phyloP scores from a whole-genome alignment of 805 yeast species.

The Kodamaea leandrae region DNA sequence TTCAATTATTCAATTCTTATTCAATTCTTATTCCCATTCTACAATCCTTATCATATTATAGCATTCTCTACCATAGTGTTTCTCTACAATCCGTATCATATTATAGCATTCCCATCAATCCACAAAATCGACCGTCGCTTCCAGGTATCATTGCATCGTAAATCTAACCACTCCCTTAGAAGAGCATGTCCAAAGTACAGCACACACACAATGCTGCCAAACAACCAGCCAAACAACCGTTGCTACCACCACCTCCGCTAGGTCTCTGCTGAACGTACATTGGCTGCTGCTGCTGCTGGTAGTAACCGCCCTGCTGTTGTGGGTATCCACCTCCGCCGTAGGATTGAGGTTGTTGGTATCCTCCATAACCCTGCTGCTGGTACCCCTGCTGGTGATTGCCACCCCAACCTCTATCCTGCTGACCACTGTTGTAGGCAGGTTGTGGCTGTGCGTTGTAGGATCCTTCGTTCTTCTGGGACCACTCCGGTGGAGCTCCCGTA shows the following conservation, averaged over 20 bases:
- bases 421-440: slow-evolving; percentile 14
- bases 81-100: no score
- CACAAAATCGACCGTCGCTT: no score
- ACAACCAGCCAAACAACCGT: slow-evolving; percentile 37
- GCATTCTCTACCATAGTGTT: no score
- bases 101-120: no score
- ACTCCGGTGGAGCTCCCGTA: slow-evolving; percentile 28
- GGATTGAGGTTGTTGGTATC: slow-evolving; percentile 26
- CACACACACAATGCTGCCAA: slow-evolving; percentile 42
- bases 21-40: no score
- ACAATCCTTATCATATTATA: no score
- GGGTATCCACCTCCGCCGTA: slow-evolving; percentile 19
- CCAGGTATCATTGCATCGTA: no score
- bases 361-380: slow-evolving; percentile 17
- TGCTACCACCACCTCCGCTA: slow-evolving; percentile 19
- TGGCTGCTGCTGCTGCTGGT: slow-evolving; percentile 44
- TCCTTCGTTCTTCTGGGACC: slow-evolving; percentile 16
- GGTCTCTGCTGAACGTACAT: slow-evolving; percentile 43
- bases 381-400: slow-evolving; percentile 13
- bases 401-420: slow-evolving; percentile 21
- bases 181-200: slow-evolving; percentile 31
- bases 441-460: slow-evolving; percentile 14
- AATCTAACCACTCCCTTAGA: no score
- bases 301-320: slow-evolving; percentile 28
- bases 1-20: no score